Conservation (phyloP, 129 eudicot species). For the Kitagawia praeruptora region DNA sequence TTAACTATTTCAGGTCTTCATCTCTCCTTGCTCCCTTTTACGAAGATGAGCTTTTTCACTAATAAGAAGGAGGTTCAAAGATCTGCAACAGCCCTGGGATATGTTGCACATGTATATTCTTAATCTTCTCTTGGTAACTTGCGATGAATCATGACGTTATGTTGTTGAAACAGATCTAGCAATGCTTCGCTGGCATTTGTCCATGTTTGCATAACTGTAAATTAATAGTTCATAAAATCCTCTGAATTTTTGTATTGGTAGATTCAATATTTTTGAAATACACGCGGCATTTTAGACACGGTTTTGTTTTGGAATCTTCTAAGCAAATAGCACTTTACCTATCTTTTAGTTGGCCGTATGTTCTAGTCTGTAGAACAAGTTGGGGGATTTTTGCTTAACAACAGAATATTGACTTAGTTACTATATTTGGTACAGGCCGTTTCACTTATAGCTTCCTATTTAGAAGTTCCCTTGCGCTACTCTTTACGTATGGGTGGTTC, state of each 20-base stretch:
- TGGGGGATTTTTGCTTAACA: background rate
- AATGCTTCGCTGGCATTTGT: background rate
- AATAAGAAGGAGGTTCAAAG: constrained; percentile 93
- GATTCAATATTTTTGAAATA: background rate
- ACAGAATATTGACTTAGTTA: background rate
- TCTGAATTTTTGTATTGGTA: background rate
- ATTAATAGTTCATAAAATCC: background rate
- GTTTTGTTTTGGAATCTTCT: background rate
- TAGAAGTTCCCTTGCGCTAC: constrained; percentile 88
- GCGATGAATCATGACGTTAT: background rate
- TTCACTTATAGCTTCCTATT: constrained; percentile 73
- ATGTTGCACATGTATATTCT: constrained; percentile 84
- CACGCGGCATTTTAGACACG: background rate
- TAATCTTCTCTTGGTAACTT: background rate
- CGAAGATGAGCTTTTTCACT: constrained; percentile 85
- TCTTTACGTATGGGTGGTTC: constrained; percentile 89
- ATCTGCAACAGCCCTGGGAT: constrained; percentile 96
- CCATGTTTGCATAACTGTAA: background rate
- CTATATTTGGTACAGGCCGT: constrained; percentile 53
- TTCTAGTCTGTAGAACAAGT: background rate
- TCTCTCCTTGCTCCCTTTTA: constrained; percentile 68
- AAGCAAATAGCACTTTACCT: background rate
- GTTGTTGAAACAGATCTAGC: background rate
- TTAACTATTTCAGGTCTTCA: constrained; percentile 83
- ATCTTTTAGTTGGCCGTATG: background rate